These are phyloP conservation scores for Yarrowia galli DNA, from an alignment of 1,139 yeast genomes.

Conservation along the genomic window DNA sequence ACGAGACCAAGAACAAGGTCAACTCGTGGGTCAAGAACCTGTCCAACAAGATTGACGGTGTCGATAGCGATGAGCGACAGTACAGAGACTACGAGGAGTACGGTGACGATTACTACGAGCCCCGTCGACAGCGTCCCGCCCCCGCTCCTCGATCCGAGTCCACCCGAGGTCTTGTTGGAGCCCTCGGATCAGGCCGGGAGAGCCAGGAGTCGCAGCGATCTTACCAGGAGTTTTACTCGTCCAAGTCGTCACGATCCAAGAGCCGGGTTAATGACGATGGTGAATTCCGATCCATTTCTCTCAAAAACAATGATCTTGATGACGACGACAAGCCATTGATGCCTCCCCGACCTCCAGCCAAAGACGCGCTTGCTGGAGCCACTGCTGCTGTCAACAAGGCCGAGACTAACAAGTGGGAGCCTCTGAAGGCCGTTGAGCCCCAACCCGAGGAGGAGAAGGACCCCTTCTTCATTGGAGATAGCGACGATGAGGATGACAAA, in stretches of 20 bases:
- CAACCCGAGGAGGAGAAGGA: constrained; percentile 63
- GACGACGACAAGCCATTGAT: constrained; percentile 53
- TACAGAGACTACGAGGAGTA: constrained; percentile 42
- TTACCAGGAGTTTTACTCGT: constrained; percentile 34
- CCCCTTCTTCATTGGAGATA: constrained; percentile 78
- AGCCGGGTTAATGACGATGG: constrained; percentile 51
- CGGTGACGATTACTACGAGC: constrained; percentile 39
- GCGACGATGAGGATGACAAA: constrained; percentile 69
- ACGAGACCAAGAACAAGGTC: constrained; percentile 81
- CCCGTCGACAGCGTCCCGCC: constrained; percentile 44
- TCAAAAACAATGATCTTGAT: constrained; percentile 57
- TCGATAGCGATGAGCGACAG: constrained; percentile 42
- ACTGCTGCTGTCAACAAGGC: constrained; percentile 46
- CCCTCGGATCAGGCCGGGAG: constrained; percentile 52
- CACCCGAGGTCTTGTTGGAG: constrained; percentile 53
- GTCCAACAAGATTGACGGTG: constrained; percentile 61
- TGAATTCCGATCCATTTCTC: constrained; percentile 64
- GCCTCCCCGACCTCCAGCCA: constrained; percentile 53
- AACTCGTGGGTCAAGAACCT: constrained; percentile 83
- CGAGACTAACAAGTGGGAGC: constrained; percentile 62
- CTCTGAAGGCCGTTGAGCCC: constrained; percentile 63
- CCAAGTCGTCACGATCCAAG: constrained; percentile 28
- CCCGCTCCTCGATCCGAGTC: constrained; percentile 40
- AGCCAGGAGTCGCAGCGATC: constrained; percentile 34
- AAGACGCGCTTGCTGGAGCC: constrained; percentile 49